These are phyloP conservation scores for Chloropicon primus DNA, from an alignment of 139 green algal species.

Conservation along the genomic window DNA sequence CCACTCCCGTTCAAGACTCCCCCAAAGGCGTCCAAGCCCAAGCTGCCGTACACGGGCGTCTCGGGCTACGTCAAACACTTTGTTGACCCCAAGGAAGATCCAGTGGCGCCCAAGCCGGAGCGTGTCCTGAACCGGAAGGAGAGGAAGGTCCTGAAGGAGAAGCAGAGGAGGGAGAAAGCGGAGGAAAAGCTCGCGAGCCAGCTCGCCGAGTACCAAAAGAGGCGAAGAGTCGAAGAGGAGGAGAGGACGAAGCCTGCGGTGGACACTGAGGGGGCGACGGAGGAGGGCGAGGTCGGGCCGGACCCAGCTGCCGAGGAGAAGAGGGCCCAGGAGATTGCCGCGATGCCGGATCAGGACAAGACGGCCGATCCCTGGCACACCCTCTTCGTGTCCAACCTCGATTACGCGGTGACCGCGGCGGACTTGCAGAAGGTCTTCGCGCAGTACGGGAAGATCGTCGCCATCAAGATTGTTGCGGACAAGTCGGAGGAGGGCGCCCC, in stretches of 20 bases:
- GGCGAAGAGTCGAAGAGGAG: too few relatives aligned
- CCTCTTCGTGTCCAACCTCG: not conserved
- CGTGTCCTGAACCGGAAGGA: not conserved
- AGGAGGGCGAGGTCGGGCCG: not conserved
- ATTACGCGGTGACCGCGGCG: not conserved
- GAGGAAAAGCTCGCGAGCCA: not conserved
- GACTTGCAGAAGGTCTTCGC: not conserved
- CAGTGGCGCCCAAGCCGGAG: not conserved
- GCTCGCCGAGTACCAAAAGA: not conserved
- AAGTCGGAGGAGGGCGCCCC: not conserved
- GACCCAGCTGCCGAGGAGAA: not conserved
- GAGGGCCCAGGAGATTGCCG: not conserved
- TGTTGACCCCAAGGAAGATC: not conserved
- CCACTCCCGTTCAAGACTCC: slow-evolving; percentile 12
- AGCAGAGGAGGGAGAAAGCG: not conserved
- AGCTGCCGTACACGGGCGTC: not conserved
- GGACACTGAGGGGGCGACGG: too few relatives aligned
- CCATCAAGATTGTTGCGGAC: not conserved
- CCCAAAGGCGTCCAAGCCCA: slow-evolving; percentile 8
- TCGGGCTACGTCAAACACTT: not conserved
- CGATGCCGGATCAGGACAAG: not conserved
- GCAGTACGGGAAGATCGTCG: not conserved
- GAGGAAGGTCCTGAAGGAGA: not conserved
- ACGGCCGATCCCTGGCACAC: not conserved
- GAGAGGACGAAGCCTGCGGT: too few relatives aligned